These are phyloP conservation scores for Conticribra guillardii DNA, from an alignment of 108 stramenopile species.

Conservation along the genomic window DNA sequence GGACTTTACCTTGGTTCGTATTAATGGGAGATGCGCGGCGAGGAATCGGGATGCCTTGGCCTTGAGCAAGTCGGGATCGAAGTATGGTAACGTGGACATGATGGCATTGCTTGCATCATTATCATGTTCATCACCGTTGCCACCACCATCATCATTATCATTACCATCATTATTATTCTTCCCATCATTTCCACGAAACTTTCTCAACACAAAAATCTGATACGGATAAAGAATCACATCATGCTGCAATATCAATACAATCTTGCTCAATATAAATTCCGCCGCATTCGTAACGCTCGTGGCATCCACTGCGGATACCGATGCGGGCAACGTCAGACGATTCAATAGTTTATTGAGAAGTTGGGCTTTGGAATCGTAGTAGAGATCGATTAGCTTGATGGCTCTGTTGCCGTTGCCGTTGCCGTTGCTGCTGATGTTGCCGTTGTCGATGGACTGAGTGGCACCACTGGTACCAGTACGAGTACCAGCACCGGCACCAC, in stretches of 20 bases:
- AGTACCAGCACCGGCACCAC: too few relatives aligned
- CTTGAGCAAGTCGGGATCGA: slow-evolving; percentile 64
- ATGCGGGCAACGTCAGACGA: slow-evolving; percentile 45
- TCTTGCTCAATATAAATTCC: slow-evolving; percentile 75
- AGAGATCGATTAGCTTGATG: slow-evolving; percentile 67
- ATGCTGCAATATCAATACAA: slow-evolving; percentile 84
- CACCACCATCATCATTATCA: background rate
- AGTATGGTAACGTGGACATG: slow-evolving; percentile 71
- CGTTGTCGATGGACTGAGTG: too few relatives aligned
- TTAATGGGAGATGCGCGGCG: slow-evolving; percentile 80
- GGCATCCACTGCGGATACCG: slow-evolving; percentile 32
- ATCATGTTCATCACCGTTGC: background rate
- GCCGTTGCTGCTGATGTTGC: slow-evolving; percentile 2
- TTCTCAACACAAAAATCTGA: slow-evolving; percentile 76
- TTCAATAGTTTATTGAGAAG: slow-evolving; percentile 66
- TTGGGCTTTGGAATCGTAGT: slow-evolving; percentile 85
- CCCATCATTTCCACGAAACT: slow-evolving; percentile 52
- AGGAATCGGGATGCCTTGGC: slow-evolving; percentile 80
- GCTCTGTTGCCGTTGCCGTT: slow-evolving; percentile 25
- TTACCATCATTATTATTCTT: background rate
- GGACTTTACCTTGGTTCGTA: slow-evolving; percentile 82
- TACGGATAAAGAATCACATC: slow-evolving; percentile 87
- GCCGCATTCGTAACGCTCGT: slow-evolving; percentile 51
- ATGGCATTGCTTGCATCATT: slow-evolving; percentile 26
- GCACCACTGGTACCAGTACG: too few relatives aligned